Percentiles rank a stretch among this genome's conserved stretches.
These are phyloP conservation scores for Coelastrella sp. DNA, from an alignment of 139 green algal species.

Conservation along the genomic window DNA sequence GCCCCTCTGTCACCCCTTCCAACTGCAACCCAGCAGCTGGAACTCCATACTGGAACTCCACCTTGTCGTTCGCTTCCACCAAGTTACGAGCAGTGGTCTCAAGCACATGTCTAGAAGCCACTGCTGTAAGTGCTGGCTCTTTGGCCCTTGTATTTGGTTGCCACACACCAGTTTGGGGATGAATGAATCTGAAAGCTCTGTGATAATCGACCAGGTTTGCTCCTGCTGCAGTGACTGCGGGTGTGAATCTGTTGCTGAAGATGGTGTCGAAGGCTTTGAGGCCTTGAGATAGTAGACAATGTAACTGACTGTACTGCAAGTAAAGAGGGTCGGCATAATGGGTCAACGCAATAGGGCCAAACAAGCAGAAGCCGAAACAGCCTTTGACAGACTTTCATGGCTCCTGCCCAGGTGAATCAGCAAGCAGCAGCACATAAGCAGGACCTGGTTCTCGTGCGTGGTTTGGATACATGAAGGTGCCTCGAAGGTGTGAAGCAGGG, in stretches of 20 bases:
- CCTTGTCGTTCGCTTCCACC: background rate
- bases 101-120: conserved; percentile 8
- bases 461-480: no score
- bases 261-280: background rate
- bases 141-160: no score
- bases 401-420: no score
- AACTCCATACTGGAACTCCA: conserved; percentile 15
- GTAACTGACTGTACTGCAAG: conserved; percentile 30
- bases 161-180: background rate
- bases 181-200: background rate
- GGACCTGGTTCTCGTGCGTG: no score
- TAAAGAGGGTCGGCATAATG: no score
- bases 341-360: no score
- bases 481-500: no score
- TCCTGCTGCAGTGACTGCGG: background rate
- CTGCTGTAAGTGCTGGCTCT: background rate
- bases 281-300: background rate
- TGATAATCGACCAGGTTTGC: background rate
- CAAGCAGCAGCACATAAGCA: no score
- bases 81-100: conserved; percentile 14
- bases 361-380: no score
- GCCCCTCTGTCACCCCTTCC: background rate
- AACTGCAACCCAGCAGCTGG: conserved; percentile 20
- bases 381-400: no score
- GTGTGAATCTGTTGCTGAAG: background rate